Conservation (phyloP, 345 rosid genomes). For the Alliaria petiolata region DNA sequence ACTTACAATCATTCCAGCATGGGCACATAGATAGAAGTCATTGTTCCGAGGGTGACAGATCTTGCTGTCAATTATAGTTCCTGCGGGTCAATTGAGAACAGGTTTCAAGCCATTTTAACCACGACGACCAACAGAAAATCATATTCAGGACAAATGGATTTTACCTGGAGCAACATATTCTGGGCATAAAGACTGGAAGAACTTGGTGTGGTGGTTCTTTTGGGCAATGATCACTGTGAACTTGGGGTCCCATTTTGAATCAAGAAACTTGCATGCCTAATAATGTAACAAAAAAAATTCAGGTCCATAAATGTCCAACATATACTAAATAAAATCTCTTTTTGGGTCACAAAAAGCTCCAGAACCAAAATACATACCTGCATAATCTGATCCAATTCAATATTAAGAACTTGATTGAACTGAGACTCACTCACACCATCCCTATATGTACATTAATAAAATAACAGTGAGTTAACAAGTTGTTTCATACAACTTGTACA, state of each 20-base stretch:
- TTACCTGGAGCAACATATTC: not conserved
- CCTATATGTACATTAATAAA: slow-evolving; percentile 42
- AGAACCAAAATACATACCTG: slow-evolving; percentile 44
- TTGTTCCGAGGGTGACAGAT: slow-evolving; percentile 74
- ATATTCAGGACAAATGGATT: not conserved
- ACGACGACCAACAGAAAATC: not conserved
- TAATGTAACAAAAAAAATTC: slow-evolving; percentile 4
- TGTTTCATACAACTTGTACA: not conserved
- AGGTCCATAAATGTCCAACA: not conserved
- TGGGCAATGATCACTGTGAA: slow-evolving; percentile 82
- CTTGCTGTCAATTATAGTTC: slow-evolving; percentile 68
- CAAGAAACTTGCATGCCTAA: slow-evolving; percentile 87
- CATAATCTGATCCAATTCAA: slow-evolving; percentile 77
- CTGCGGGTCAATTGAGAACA: slow-evolving; percentile 27
- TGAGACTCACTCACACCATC: slow-evolving; percentile 97
- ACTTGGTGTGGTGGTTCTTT: slow-evolving; percentile 90
- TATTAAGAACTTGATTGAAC: slow-evolving; percentile 77
- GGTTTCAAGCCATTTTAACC: not conserved
- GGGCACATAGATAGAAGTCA: slow-evolving; percentile 89
- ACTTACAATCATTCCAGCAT: slow-evolving; percentile 92
- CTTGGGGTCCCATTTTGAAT: slow-evolving; percentile 62
- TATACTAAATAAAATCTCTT: not conserved
- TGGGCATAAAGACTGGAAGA: slow-evolving; percentile 50
- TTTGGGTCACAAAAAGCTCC: not conserved
- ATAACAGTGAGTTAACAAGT: not conserved